Evolutionary conservation across 2,329 filamentous ascomycete species (phyloP).

Genomic region (Bipolaris sorokiniana): DNA sequence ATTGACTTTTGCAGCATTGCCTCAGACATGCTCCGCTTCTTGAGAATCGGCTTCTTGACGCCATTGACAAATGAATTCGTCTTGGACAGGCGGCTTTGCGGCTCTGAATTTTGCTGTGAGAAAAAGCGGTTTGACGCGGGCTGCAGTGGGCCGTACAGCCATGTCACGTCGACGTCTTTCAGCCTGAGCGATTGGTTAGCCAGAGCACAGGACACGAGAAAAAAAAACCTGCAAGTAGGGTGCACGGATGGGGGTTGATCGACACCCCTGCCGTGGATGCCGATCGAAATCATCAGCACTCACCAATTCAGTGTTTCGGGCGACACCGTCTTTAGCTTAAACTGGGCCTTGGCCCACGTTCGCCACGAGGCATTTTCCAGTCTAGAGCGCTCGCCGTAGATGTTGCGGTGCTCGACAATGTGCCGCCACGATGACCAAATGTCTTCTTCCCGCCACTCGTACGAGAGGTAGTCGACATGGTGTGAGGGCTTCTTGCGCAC

Average conservation of each 20-base stretch:
- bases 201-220: conserved; percentile 2
- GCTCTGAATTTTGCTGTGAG: conserved; percentile 56
- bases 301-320: conserved; percentile 95
- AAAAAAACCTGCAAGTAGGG: conserved; percentile 22
- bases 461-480: conserved; percentile 94
- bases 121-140: conserved; percentile 66
- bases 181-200: conserved; percentile 66
- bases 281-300: conserved; percentile 46
- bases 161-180: conserved; percentile 96
- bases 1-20: conserved; percentile 89
- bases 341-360: conserved; percentile 93
- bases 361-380: conserved; percentile 97
- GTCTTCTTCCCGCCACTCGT: conserved; percentile 93
- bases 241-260: conserved; percentile 40
- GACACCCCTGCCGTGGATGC: conserved; percentile 29
- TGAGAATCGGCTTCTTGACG: conserved; percentile 87
- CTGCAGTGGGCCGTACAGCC: conserved; percentile 93
- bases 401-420: conserved; percentile 77
- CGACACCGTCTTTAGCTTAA: conserved; percentile 83
- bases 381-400: conserved; percentile 80
- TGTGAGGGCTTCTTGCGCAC: conserved; percentile 76
- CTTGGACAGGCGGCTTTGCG: conserved; percentile 63
- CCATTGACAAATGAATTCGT: conserved; percentile 68
- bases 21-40: conserved; percentile 96
- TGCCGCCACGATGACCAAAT: conserved; percentile 98